phyloP scores from a whole-genome alignment of 441 rosid species.

The Aleurites moluccanus region DNA sequence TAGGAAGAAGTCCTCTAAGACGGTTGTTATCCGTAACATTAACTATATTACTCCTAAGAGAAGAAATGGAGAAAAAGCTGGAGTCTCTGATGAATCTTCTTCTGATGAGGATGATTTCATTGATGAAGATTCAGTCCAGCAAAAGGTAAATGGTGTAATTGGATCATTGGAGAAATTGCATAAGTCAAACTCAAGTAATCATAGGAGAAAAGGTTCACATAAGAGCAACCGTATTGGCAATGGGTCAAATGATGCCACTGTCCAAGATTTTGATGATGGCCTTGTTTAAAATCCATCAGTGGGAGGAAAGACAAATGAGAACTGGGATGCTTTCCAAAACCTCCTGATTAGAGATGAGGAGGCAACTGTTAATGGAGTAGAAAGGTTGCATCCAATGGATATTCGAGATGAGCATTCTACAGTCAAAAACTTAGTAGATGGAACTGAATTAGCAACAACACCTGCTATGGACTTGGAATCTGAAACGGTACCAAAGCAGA shows the following conservation, averaged over 20 bases:
- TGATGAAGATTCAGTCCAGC: conserved; percentile 51
- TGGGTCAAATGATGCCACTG: conserved; percentile 26
- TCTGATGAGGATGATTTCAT: conserved; percentile 49
- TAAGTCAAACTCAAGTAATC: conserved; percentile 34
- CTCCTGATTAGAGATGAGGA: conserved; percentile 59
- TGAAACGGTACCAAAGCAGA: conserved; percentile 33
- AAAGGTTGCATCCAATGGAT: conserved; percentile 31
- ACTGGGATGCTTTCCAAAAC: conserved; percentile 75
- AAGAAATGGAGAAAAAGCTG: conserved; percentile 50
- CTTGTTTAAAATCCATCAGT: conserved; percentile 20
- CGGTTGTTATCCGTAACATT: conserved; percentile 78
- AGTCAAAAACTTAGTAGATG: conserved; percentile 35
- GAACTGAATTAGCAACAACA: conserved; percentile 20
- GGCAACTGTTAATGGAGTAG: conserved; percentile 21
- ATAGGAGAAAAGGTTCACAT: conserved; percentile 34
- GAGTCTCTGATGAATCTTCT: conserved; percentile 37
- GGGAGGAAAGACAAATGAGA: conserved; percentile 45
- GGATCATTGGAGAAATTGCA: conserved; percentile 44
- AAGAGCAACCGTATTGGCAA: conserved; percentile 25
- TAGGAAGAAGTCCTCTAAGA: conserved; percentile 59
- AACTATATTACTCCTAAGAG: conserved; percentile 79
- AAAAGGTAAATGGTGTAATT: conserved; percentile 56
- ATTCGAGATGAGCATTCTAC: conserved; percentile 38
- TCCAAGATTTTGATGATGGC: conserved; percentile 34
- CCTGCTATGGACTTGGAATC: conserved; percentile 34